Percentiles rank a stretch among this genome's conserved stretches.
Evolutionary conservation across 495 filamentous ascomycete genomes (phyloP).

Genomic region (Amniculicola lignicola): DNA sequence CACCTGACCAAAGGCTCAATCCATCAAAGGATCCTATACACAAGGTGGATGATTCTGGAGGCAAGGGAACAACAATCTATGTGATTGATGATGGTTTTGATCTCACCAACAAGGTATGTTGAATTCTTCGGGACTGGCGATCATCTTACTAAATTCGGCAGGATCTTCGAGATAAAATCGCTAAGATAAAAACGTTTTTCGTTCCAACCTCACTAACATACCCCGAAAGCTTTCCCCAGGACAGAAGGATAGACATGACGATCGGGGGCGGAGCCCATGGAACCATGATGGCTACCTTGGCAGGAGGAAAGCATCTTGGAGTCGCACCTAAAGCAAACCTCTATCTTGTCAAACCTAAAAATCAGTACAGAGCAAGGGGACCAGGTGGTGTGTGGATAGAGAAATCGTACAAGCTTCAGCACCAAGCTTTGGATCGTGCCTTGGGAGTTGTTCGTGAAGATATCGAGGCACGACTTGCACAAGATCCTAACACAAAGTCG

Average conservation of each 20-base stretch:
- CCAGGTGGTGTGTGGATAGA: not conserved
- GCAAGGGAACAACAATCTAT: not conserved
- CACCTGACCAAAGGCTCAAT: not conserved
- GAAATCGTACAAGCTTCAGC: not conserved
- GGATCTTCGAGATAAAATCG: no score
- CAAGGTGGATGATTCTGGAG: not conserved
- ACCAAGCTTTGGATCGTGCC: not conserved
- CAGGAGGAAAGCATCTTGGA: not conserved
- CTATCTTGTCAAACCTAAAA: not conserved
- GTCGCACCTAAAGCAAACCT: constrained; percentile 2
- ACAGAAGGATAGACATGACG: no score
- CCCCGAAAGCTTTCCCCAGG: no score
- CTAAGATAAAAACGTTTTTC: no score
- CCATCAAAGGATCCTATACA: not conserved
- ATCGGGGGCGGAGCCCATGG: not conserved
- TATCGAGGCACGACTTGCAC: not conserved
- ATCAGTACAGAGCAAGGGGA: not conserved
- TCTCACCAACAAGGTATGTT: not conserved
- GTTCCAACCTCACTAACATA: no score
- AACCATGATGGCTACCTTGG: constrained; percentile 1
- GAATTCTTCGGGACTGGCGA: not conserved
- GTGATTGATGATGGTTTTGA: constrained; percentile 12
- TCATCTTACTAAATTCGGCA: not conserved
- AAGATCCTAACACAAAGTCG: not conserved
- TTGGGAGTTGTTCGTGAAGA: not conserved